Conservation (phyloP, 129 eudicot species). For the Chrysanthemum lavandulifolium region DNA sequence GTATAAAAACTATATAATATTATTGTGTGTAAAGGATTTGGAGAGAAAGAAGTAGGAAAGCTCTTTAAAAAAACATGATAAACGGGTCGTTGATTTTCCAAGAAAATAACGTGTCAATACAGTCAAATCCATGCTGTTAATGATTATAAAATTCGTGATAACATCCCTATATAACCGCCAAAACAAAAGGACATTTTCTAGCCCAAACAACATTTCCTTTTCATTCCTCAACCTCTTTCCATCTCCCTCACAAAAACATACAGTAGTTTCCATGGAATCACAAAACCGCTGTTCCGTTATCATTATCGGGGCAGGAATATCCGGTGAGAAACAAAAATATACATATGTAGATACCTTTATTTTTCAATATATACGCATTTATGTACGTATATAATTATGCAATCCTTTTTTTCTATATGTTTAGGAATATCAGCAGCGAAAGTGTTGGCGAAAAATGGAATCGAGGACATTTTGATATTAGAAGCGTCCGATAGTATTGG, state of each 20-base stretch:
- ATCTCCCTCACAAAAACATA: constrained; percentile 13
- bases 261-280: constrained; percentile 49
- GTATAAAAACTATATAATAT: too few species aligned
- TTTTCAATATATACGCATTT: background rate
- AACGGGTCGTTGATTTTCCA: background rate
- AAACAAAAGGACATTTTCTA: background rate
- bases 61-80: background rate
- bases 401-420: background rate
- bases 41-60: too few species aligned
- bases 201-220: background rate
- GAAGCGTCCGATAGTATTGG: constrained; percentile 84
- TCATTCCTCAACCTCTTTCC: constrained; percentile 8
- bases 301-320: constrained; percentile 86
- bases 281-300: constrained; percentile 61
- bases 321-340: constrained; percentile 37
- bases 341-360: background rate
- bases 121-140: background rate
- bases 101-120: constrained; percentile 12
- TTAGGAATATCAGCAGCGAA: constrained; percentile 82
- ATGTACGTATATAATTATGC: background rate
- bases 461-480: constrained; percentile 70
- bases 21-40: too few species aligned
- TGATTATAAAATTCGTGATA: background rate
- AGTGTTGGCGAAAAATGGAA: constrained; percentile 67
- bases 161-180: background rate